Percentiles rank a stretch among this genome's conserved stretches.
Evolutionary conservation across 345 rosid genomes (phyloP).

Genomic region (Gossypioides kirkii): DNA sequence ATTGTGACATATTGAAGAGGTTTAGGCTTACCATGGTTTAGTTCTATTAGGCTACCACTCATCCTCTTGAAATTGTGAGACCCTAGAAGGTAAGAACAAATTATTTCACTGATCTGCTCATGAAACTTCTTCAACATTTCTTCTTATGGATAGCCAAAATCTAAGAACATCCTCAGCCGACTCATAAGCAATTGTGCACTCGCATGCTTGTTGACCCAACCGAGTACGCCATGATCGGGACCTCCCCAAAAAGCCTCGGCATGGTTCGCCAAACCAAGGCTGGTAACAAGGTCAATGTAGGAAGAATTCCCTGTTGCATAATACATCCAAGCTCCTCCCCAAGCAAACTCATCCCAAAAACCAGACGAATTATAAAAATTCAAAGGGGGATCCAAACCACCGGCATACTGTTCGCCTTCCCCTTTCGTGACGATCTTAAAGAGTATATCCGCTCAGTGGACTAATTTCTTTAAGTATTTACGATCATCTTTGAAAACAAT

Average conservation of each 20-base stretch:
- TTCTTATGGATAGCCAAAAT: conserved; percentile 90
- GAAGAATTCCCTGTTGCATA: conserved; percentile 80
- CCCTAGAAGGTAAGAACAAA: conserved; percentile 66
- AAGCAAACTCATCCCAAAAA: conserved; percentile 94
- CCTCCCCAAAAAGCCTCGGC: conserved; percentile 94
- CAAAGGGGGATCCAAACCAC: conserved; percentile 45
- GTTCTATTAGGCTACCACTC: conserved; percentile 70
- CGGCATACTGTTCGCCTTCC: conserved; percentile 73
- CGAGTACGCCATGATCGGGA: conserved; percentile 67
- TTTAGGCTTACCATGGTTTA: conserved; percentile 87
- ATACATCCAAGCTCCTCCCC: conserved; percentile 97
- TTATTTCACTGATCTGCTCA: conserved; percentile 64
- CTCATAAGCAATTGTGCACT: conserved; percentile 71
- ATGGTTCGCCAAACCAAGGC: conserved; percentile 69
- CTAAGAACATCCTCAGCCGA: conserved; percentile 58
- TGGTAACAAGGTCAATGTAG: conserved; percentile 73
- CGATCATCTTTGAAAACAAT: conserved; percentile 89
- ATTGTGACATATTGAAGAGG: conserved; percentile 89
- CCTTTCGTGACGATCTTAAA: conserved; percentile 61
- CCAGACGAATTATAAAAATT: conserved; percentile 71
- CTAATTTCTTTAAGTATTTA: conserved; percentile 82
- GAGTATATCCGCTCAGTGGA: conserved; percentile 76
- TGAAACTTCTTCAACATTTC: conserved; percentile 79
- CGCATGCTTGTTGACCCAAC: conserved; percentile 98
- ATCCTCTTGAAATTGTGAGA: conserved; percentile 61